Base-by-base conservation (phyloP, 2,329 filamentous ascomycete species). In the Metarhizium guizhouense region DNA sequence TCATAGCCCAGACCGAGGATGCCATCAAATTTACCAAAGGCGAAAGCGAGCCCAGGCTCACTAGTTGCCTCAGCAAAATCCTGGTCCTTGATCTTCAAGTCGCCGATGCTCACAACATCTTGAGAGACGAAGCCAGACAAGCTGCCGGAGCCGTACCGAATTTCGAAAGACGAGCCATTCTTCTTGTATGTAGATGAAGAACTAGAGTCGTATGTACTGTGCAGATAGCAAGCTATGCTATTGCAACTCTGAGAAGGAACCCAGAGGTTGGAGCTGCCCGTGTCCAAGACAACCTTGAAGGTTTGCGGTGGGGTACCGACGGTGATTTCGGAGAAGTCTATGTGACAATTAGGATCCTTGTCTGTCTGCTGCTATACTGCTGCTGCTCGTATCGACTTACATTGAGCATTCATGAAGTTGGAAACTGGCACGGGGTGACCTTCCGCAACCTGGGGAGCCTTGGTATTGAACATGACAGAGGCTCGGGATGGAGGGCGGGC, bases 381-480 rank as follows among this genome's bases (percentile, higher is more conserved):
- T 7, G 30, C 3, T 14, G 5, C 25, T 38, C 25, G 4, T 4
- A 10, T 14, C 3, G 20, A 76, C 88, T 68, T 86, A 96, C 92
- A 99, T 76, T 99, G 94, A 57, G 94, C 94, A 70, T 99, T 99
- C 79, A 97, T 78, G 78, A 96, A 99, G 85, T 99, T 99, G 76
- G 85, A 89, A 66, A 99, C 86, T 57, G 93, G 89, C 47, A 99
- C 88, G 56, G 86, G 83, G 74, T 97, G 93, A 58, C 82, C 81
- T 61, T 74, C 78, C 61, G 88, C 81, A 56, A 78, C 74, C 63
- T 86, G 78, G 67, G 89, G 75, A 53, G 85, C 81, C 56, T 84
- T 82, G 64, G 88, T 83, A 70, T 85, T 86, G 80, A 96, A 95
- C 73, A 95, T 85, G 71, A 86, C 84, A 63, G 92, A 83, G 68